Percentiles rank a stretch among this genome's conserved stretches.
phyloP scores from a whole-genome alignment of 1,139 yeast genomes.

The Trichomonascaceae sp. region DNA sequence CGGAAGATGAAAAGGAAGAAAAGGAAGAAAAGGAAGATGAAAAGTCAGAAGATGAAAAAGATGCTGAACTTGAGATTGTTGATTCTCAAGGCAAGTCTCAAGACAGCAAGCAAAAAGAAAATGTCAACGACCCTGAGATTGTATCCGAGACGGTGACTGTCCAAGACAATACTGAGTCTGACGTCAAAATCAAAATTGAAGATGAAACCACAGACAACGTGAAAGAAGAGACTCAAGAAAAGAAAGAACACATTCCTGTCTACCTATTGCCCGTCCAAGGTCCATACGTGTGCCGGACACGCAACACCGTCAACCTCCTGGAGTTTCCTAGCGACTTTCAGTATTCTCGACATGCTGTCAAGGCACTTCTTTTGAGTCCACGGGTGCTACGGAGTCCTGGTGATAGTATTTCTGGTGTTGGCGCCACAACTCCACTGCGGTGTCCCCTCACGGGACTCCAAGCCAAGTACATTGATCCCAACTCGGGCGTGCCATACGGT shows the following conservation, averaged over 20 bases:
- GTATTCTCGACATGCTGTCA: slow-evolving; percentile 26
- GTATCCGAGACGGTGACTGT: slow-evolving; percentile 3
- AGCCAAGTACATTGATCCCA: slow-evolving; percentile 79
- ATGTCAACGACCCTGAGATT: slow-evolving; percentile 3
- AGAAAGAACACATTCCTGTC: too few species aligned
- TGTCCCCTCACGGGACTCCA: slow-evolving; percentile 72
- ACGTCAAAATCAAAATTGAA: slow-evolving; percentile 28
- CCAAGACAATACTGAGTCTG: slow-evolving; percentile 9
- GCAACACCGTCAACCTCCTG: slow-evolving; percentile 16
- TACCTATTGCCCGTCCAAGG: slow-evolving; percentile 11
- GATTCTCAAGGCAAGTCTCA: background rate
- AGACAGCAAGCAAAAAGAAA: slow-evolving; percentile 2
- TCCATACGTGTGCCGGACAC: slow-evolving; percentile 14
- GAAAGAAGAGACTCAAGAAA: slow-evolving; percentile 3
- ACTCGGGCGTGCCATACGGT: slow-evolving; percentile 66
- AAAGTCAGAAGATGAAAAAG: slow-evolving; percentile 5
- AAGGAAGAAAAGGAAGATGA: slow-evolving; percentile 2
- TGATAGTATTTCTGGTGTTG: too few species aligned
- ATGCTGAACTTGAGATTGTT: slow-evolving; percentile 4
- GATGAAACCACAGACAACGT: slow-evolving; percentile 3
- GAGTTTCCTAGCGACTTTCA: slow-evolving; percentile 20
- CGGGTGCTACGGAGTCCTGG: slow-evolving; percentile 7
- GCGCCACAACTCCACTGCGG: slow-evolving; percentile 13
- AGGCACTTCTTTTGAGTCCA: slow-evolving; percentile 36
- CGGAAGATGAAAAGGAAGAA: background rate